Conservation (phyloP, 768 basidiomycete genomes). For the Chiua virens region DNA sequence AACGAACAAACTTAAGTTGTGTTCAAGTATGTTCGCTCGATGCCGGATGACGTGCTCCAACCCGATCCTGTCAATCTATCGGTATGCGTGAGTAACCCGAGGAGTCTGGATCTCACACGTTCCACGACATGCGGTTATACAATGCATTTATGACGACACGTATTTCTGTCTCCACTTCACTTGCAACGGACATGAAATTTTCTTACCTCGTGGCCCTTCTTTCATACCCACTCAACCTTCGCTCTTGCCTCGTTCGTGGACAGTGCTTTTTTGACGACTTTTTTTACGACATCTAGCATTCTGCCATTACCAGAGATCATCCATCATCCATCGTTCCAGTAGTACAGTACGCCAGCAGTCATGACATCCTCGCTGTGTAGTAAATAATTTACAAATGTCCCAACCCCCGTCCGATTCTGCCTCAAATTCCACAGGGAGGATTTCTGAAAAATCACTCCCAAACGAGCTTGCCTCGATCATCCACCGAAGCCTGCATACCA, state of each 20-base stretch:
- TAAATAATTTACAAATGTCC: slow-evolving; percentile 24
- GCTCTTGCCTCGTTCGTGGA: slow-evolving; percentile 7
- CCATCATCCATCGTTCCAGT: not conserved
- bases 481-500: slow-evolving; percentile 62
- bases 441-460: slow-evolving; percentile 40
- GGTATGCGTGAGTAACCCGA: slow-evolving; percentile 9
- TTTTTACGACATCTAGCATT: slow-evolving; percentile 25
- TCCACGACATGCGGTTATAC: slow-evolving; percentile 13
- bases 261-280: slow-evolving; percentile 8
- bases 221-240: slow-evolving; percentile 11
- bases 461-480: slow-evolving; percentile 55
- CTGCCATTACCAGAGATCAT: slow-evolving; percentile 13
- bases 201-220: slow-evolving; percentile 2
- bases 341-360: slow-evolving; percentile 15
- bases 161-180: slow-evolving; percentile 7
- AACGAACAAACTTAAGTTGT: slow-evolving; percentile 1
- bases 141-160: not conserved
- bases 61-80: slow-evolving; percentile 6
- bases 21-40: not conserved
- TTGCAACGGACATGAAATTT: slow-evolving; percentile 21
- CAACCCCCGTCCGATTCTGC: not conserved
- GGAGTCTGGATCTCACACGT: slow-evolving; percentile 13
- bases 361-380: slow-evolving; percentile 9
- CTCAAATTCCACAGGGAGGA: slow-evolving; percentile 2
- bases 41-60: not conserved